phyloP scores from a whole-genome alignment of 1,284 basidiomycete species.

The Acaromyces ingoldii region DNA sequence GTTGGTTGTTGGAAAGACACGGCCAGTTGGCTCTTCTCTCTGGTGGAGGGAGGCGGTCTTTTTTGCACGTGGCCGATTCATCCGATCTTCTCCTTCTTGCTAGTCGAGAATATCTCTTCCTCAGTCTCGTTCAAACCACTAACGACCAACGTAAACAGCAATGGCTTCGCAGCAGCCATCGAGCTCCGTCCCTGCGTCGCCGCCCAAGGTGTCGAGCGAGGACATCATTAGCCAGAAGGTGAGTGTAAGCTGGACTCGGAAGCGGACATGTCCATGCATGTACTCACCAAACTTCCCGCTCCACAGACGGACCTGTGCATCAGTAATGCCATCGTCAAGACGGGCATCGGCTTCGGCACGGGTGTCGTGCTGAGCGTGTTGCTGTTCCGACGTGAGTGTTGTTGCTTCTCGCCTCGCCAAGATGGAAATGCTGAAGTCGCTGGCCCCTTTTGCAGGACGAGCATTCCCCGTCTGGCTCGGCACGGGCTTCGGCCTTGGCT shows the following conservation, averaged over 20 bases:
- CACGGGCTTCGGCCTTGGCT: constrained; percentile 76
- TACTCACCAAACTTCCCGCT: not conserved
- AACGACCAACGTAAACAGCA: not conserved
- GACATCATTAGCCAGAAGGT: constrained; percentile 81
- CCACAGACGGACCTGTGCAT: constrained; percentile 50
- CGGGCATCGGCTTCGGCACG: constrained; percentile 87
- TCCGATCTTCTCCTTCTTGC: too few relatives aligned
- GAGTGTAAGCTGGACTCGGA: constrained; percentile 22
- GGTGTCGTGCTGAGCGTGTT: constrained; percentile 92
- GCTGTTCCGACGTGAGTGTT: constrained; percentile 81
- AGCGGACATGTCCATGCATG: not conserved
- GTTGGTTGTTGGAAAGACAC: too few relatives aligned
- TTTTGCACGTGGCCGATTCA: too few relatives aligned
- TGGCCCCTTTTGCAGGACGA: constrained; percentile 63
- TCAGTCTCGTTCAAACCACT: too few relatives aligned
- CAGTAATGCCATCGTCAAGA: constrained; percentile 58
- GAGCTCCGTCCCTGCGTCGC: constrained; percentile 13
- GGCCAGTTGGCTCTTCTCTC: too few relatives aligned
- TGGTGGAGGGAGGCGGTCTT: too few relatives aligned
- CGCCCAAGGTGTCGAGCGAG: constrained; percentile 64
- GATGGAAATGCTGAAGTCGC: not conserved
- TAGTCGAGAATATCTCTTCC: too few relatives aligned
- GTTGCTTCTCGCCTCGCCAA: not conserved
- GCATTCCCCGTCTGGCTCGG: constrained; percentile 92
- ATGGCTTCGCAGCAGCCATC: constrained; percentile 26